A percentile compares a stretch with the other conserved stretches of the same genome.
Conservation (phyloP, 2,329 filamentous ascomycete genomes). For the Xylaria sp. region DNA sequence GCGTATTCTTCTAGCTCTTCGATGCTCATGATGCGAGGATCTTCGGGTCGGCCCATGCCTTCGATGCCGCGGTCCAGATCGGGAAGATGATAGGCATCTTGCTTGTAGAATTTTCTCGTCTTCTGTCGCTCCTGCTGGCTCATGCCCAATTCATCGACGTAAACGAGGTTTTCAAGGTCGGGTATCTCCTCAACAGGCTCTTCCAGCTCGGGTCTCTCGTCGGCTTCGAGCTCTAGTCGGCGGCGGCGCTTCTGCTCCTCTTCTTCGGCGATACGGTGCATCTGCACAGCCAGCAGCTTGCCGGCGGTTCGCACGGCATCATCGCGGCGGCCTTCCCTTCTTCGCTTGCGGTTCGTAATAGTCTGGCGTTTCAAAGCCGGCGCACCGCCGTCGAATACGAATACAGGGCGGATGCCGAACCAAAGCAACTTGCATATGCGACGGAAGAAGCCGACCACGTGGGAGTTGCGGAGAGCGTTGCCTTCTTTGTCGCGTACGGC, state of each 20-base stretch:
- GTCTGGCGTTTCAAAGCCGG: constrained; percentile 92
- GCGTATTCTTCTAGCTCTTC: constrained; percentile 96
- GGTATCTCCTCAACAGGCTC: constrained; percentile 75
- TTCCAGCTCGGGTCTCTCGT: constrained; percentile 51
- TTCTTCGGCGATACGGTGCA: constrained; percentile 89
- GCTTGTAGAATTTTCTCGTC: constrained; percentile 84
- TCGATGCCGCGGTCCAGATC: constrained; percentile 82
- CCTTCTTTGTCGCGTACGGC: constrained; percentile 98
- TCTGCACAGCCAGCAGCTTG: constrained; percentile 90
- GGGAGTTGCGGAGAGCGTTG: constrained; percentile 93
- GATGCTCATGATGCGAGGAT: constrained; percentile 95
- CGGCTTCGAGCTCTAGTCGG: constrained; percentile 57
- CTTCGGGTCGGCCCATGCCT: constrained; percentile 88
- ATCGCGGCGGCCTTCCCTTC: constrained; percentile 87
- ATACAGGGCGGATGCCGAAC: constrained; percentile 95
- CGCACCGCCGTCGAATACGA: constrained; percentile 97
- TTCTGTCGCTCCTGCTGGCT: constrained; percentile 77
- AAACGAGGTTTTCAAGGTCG: constrained; percentile 76
- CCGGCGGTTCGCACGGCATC: constrained; percentile 93
- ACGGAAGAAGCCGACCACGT: constrained; percentile 97
- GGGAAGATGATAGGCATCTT: constrained; percentile 94
- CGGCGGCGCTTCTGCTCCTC: constrained; percentile 74
- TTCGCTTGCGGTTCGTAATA: constrained; percentile 78
- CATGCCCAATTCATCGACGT: constrained; percentile 91
- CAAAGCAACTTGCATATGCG: constrained; percentile 97